Evolutionary conservation across 352 stramenopile genomes (phyloP).

Genomic region (Phytophthora europaea): DNA sequence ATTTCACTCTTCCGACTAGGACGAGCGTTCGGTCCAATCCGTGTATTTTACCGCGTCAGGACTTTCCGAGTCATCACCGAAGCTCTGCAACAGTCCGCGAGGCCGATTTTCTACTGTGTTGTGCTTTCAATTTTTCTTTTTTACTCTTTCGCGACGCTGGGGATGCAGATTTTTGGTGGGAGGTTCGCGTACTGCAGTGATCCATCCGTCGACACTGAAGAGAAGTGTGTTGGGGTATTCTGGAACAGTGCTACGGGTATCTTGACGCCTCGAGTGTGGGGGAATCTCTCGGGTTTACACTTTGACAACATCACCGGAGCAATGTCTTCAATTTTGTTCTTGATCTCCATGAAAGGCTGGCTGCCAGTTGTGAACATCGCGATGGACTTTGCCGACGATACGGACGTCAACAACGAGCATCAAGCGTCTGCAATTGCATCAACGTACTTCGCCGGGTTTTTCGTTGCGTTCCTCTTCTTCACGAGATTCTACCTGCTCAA

Average conservation of each 20-base stretch:
- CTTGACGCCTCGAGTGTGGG: constrained; percentile 82
- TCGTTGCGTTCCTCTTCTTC: constrained; percentile 84
- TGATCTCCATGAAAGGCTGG: constrained; percentile 90
- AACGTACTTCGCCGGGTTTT: constrained; percentile 86
- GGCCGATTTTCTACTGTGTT: constrained; percentile 86
- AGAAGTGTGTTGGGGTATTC: constrained; percentile 77
- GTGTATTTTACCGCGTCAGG: constrained; percentile 88
- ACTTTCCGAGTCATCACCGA: constrained; percentile 89
- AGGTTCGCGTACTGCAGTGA: constrained; percentile 89
- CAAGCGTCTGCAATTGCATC: constrained; percentile 79
- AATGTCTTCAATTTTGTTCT: constrained; percentile 81
- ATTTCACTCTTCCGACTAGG: constrained; percentile 79
- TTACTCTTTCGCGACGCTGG: constrained; percentile 87
- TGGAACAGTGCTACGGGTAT: constrained; percentile 55
- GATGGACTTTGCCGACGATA: constrained; percentile 68
- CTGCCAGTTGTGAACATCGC: constrained; percentile 83
- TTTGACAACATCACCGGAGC: constrained; percentile 88
- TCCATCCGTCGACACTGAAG: constrained; percentile 48
- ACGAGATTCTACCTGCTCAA: constrained; percentile 83
- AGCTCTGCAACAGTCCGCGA: constrained; percentile 76
- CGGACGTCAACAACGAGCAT: constrained; percentile 68
- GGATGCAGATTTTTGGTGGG: constrained; percentile 87
- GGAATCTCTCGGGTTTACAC: constrained; percentile 78
- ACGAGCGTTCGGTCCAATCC: constrained; percentile 82
- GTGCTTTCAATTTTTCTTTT: constrained; percentile 85